phyloP scores from a whole-genome alignment of 495 filamentous ascomycete genomes.

The Elaphomyces granulatus region DNA sequence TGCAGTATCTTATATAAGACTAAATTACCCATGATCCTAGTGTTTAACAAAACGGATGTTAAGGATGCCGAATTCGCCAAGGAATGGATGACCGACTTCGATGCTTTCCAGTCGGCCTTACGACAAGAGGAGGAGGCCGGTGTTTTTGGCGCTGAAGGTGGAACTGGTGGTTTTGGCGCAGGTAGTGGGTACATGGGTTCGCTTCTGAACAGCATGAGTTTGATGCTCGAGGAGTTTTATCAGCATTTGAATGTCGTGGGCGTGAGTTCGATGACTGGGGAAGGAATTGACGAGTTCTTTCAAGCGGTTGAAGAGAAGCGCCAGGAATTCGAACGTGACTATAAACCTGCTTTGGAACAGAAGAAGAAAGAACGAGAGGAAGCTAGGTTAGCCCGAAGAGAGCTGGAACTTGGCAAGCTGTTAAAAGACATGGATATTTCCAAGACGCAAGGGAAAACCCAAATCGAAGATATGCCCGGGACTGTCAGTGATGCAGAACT shows the following conservation, averaged over 20 bases:
- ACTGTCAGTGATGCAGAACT: conserved; percentile 40
- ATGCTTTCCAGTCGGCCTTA: conserved; percentile 82
- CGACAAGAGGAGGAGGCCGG: conserved; percentile 63
- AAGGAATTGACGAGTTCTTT: conserved; percentile 88
- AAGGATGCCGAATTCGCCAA: conserved; percentile 83
- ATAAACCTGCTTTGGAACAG: conserved; percentile 79
- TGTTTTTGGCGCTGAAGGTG: conserved; percentile 60
- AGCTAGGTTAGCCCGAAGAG: conserved; percentile 49
- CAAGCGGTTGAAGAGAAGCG: conserved; percentile 72
- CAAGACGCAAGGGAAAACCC: conserved; percentile 23
- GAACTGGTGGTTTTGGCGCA: conserved; percentile 39
- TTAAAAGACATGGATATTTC: conserved; percentile 89
- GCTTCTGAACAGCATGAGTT: conserved; percentile 88
- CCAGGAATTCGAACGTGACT: conserved; percentile 80
- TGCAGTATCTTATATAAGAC: conserved; percentile 98
- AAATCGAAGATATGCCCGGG: conserved; percentile 23
- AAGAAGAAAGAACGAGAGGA: conserved; percentile 60
- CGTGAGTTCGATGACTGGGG: conserved; percentile 85
- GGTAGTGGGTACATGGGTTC: conserved; percentile 97
- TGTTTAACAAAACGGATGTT: conserved; percentile 97
- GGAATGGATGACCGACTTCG: conserved; percentile 99
- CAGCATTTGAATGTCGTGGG: conserved; percentile 79
- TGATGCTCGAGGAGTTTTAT: conserved; percentile 98
- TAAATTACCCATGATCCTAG: conserved; percentile 91
- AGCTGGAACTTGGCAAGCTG: conserved; percentile 74